Evolutionary conservation across 2,329 filamentous ascomycete genomes (phyloP).

Genomic region (Penicillium sp.): DNA sequence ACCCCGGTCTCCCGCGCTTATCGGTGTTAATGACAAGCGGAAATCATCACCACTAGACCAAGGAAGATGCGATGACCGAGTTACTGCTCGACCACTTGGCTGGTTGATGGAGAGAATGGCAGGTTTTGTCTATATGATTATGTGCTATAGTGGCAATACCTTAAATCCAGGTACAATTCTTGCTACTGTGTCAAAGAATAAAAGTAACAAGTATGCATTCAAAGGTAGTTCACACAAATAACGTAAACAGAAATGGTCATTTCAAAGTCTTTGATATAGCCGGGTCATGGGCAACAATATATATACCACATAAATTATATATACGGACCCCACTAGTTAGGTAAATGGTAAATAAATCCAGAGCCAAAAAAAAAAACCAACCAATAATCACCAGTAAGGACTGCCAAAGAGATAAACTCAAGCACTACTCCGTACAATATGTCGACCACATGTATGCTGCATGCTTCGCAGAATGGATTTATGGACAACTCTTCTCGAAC

Average conservation of each 20-base stretch:
- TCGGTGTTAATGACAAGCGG: slow-evolving; percentile 30
- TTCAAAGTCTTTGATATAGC: too few species aligned
- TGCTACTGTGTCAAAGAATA: too few species aligned
- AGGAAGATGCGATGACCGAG: slow-evolving; percentile 23
- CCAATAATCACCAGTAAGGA: not conserved
- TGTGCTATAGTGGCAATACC: not conserved
- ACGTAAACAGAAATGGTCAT: too few species aligned
- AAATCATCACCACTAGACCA: slow-evolving; percentile 34
- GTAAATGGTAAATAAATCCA: not conserved
- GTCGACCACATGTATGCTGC: too few species aligned
- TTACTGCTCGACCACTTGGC: slow-evolving; percentile 27
- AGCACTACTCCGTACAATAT: too few species aligned
- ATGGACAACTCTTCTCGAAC: too few species aligned
- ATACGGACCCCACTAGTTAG: not conserved
- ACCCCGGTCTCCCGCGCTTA: slow-evolving; percentile 38
- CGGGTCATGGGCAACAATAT: too few species aligned
- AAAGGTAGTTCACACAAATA: too few species aligned
- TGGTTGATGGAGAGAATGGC: slow-evolving; percentile 13
- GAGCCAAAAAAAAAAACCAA: not conserved
- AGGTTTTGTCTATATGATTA: not conserved
- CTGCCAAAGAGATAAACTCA: not conserved
- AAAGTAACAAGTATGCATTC: too few species aligned
- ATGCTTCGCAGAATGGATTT: too few species aligned
- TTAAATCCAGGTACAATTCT: too few species aligned
- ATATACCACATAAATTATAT: too few species aligned